These are phyloP conservation scores for Aspergillus bombycis DNA, from an alignment of 2,329 filamentous ascomycete species.

Conservation along the genomic window DNA sequence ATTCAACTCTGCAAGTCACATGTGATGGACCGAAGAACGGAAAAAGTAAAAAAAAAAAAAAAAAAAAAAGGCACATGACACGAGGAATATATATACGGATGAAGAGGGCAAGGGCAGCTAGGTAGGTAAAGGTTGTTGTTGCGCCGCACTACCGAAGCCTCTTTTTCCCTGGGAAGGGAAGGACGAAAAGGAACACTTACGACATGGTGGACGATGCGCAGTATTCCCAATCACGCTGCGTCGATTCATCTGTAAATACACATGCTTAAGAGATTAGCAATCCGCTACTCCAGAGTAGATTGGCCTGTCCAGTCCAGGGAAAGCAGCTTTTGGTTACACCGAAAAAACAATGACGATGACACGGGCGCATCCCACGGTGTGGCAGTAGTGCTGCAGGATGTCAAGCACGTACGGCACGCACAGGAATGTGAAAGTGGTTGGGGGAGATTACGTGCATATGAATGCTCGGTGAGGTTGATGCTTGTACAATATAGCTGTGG, in stretches of 20 bases:
- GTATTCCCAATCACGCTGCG: constrained; percentile 39
- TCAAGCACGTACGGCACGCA: constrained; percentile 15
- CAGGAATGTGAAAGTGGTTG: constrained; percentile 9
- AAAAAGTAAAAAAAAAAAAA: not conserved
- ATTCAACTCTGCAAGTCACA: constrained; percentile 7
- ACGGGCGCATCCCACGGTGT: constrained; percentile 39
- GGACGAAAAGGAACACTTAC: constrained; percentile 37
- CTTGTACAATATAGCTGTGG: constrained; percentile 10
- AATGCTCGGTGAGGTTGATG: constrained; percentile 5
- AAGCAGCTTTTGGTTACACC: constrained; percentile 38
- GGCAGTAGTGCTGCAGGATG: constrained; percentile 33
- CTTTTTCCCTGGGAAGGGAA: constrained; percentile 9
- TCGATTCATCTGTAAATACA: constrained; percentile 45
- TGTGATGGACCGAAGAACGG: constrained; percentile 5
- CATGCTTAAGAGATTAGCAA: constrained; percentile 39
- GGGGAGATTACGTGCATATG: constrained; percentile 7
- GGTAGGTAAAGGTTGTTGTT: not conserved
- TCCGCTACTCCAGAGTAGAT: constrained; percentile 35
- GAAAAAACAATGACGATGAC: constrained; percentile 36
- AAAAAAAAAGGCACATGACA: constrained; percentile 8
- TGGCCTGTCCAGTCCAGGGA: constrained; percentile 35
- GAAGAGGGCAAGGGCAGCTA: not conserved
- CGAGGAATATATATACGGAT: constrained; percentile 4
- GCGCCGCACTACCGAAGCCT: constrained; percentile 1
- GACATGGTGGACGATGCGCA: constrained; percentile 42